Evolutionary conservation across 176 grass and related monocot genomes (phyloP).

Genomic region (Rhynchospora tenuis): DNA sequence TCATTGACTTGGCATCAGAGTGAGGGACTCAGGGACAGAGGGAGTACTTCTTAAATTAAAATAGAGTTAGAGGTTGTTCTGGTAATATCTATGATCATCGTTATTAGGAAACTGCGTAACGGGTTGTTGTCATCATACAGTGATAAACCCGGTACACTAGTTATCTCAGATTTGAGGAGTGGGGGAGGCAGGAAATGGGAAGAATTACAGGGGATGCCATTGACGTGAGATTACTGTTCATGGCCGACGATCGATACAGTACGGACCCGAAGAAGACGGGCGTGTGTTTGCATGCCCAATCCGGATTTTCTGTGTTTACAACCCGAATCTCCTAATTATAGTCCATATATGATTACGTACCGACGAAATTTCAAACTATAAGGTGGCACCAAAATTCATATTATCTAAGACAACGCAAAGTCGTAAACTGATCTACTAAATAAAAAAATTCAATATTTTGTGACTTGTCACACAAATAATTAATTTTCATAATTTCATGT

Average conservation of each 20-base stretch:
- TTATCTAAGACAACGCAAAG: no score
- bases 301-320: neutral
- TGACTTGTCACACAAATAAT: no score
- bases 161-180: neutral
- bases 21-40: no score
- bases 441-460: no score
- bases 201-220: neutral
- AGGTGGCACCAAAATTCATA: no score
- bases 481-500: no score
- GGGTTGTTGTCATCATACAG: neutral
- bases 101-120: neutral
- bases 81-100: neutral
- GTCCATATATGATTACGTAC: no score
- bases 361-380: no score
- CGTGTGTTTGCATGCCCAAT: conserved; percentile 5
- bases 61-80: neutral
- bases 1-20: conserved; percentile 15
- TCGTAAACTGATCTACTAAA: no score
- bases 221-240: conserved; percentile 10
- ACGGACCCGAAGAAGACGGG: conserved; percentile 24
- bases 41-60: neutral
- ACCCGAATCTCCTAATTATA: no score
- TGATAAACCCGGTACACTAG: neutral
- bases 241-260: conserved; percentile 10
- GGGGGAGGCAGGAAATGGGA: neutral